Evolutionary conservation across 768 basidiomycete genomes (phyloP).

Genomic region (Rhizopogon vulgaris): DNA sequence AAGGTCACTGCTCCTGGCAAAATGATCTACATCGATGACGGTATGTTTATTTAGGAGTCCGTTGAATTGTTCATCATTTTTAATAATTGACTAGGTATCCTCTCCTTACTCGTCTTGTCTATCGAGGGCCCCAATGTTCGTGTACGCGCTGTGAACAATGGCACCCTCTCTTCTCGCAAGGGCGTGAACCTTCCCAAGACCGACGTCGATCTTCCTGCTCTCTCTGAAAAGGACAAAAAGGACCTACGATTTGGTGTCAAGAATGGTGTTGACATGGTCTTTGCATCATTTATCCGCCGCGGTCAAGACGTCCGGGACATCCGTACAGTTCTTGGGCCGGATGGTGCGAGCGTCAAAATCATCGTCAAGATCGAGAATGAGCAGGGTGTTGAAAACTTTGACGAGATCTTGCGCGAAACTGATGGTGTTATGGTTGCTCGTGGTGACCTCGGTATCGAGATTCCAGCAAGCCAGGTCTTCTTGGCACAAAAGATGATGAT

Average conservation of each 20-base stretch:
- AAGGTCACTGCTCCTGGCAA: constrained; percentile 98
- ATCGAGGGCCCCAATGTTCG: constrained; percentile 77
- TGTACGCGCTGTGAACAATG: constrained; percentile 88
- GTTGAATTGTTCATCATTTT: constrained; percentile 3
- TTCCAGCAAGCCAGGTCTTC: constrained; percentile 99
- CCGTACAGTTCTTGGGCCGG: constrained; percentile 87
- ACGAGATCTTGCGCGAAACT: constrained; percentile 90
- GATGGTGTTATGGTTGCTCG: constrained; percentile 99
- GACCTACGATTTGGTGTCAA: constrained; percentile 92
- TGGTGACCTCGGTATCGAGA: constrained; percentile 98
- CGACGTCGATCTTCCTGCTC: constrained; percentile 91
- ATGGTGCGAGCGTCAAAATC: constrained; percentile 95
- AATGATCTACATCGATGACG: constrained; percentile 96
- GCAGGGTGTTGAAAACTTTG: constrained; percentile 98
- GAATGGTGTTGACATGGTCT: constrained; percentile 99
- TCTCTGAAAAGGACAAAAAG: constrained; percentile 97
- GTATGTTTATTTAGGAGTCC: constrained; percentile 29
- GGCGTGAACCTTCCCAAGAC: constrained; percentile 99
- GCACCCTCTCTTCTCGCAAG: constrained; percentile 91
- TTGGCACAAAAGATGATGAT: constrained; percentile 99
- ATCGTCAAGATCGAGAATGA: constrained; percentile 99
- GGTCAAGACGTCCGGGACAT: constrained; percentile 94
- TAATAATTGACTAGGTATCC: constrained; percentile 43
- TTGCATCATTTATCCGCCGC: constrained; percentile 97
- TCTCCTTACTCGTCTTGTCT: constrained; percentile 87